Evolutionary conservation across 768 basidiomycete genomes (phyloP).

Genomic region (Termitomyces sp.): DNA sequence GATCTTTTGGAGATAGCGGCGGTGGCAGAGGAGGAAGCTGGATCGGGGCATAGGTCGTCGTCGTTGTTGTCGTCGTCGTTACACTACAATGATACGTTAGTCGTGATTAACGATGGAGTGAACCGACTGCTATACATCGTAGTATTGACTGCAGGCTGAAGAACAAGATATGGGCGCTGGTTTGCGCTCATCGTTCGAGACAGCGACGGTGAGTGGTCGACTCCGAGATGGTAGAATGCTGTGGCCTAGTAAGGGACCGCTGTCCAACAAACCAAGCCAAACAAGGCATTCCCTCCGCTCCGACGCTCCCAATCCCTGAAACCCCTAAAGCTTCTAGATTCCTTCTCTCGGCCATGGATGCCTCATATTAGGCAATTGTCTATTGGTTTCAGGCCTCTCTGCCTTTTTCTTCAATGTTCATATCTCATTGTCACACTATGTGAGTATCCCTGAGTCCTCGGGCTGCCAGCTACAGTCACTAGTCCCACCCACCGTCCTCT

Average conservation of each 20-base stretch:
- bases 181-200: conserved; percentile 54
- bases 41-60: conserved; percentile 88
- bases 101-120: neutral
- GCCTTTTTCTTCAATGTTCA: neutral
- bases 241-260: conserved; percentile 1
- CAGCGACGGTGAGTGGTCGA: conserved; percentile 19
- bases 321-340: neutral
- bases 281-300: conserved; percentile 4
- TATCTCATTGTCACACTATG: neutral
- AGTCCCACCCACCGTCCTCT: too few relatives aligned
- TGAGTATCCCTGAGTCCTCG: too few relatives aligned
- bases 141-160: conserved; percentile 81
- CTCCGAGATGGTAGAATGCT: conserved; percentile 6
- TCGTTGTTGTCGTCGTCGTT: conserved; percentile 89
- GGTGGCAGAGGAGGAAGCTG: conserved; percentile 71
- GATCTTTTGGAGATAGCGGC: conserved; percentile 69
- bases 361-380: neutral
- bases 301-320: neutral
- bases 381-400: neutral
- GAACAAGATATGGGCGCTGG: conserved; percentile 63
- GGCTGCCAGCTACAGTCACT: too few relatives aligned
- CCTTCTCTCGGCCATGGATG: neutral
- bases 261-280: conserved; percentile 8
- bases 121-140: conserved; percentile 59
- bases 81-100: conserved; percentile 46